These are phyloP conservation scores for Chaetomiaceae sp. DNA, from an alignment of 2,329 filamentous ascomycete species.

Conservation along the genomic window DNA sequence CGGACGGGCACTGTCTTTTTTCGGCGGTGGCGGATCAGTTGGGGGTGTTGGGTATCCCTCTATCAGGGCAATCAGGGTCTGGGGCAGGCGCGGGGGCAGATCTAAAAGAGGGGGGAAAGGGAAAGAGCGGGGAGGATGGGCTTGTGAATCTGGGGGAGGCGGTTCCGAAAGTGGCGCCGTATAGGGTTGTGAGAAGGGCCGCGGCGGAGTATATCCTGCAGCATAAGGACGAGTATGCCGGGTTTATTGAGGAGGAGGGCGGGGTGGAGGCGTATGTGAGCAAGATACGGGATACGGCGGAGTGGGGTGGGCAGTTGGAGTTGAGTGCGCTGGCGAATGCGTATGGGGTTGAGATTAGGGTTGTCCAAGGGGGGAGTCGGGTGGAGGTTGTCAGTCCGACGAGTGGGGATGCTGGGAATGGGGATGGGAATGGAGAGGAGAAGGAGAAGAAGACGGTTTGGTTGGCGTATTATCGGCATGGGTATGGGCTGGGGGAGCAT, in stretches of 20 bases:
- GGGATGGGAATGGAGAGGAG: constrained; percentile 40
- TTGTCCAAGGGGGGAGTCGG: constrained; percentile 78
- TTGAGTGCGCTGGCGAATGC: constrained; percentile 75
- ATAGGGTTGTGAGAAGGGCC: constrained; percentile 62
- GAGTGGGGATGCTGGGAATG: constrained; percentile 40
- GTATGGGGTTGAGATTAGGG: constrained; percentile 75
- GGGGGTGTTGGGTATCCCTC: constrained; percentile 44
- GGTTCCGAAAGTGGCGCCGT: constrained; percentile 38
- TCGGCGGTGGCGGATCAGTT: constrained; percentile 87
- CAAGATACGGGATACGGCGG: constrained; percentile 80
- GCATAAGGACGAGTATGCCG: constrained; percentile 75
- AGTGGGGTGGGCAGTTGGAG: constrained; percentile 95
- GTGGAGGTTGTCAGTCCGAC: constrained; percentile 59
- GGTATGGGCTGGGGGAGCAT: constrained; percentile 91
- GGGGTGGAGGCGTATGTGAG: constrained; percentile 66
- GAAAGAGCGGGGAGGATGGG: neutral
- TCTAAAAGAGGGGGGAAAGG: constrained; percentile 31
- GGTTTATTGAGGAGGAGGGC: constrained; percentile 88
- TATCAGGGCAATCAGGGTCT: too few species aligned
- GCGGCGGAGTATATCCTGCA: constrained; percentile 73
- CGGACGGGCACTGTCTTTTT: constrained; percentile 94
- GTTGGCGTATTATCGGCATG: constrained; percentile 93
- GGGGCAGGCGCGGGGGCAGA: constrained; percentile 11
- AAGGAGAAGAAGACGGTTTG: constrained; percentile 61
- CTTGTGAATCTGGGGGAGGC: neutral